These are phyloP conservation scores for Cyberlindnera samutprakarnensis DNA, from an alignment of 805 yeast species.

Conservation along the genomic window DNA sequence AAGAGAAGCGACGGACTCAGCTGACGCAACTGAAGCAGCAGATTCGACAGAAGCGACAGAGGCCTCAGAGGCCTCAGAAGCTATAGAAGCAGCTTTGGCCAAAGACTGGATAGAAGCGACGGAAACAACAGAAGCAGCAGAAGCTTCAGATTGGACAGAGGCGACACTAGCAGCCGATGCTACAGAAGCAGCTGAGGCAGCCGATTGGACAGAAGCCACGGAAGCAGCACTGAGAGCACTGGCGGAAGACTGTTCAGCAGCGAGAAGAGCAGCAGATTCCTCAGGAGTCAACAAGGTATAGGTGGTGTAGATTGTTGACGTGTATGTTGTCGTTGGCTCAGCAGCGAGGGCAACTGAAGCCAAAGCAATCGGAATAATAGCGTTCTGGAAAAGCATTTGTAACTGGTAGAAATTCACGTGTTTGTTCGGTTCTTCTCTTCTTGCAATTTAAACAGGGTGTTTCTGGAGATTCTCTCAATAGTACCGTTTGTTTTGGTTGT, in stretches of 20 bases:
- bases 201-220: conserved; percentile 13
- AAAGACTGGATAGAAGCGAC: conserved; percentile 10
- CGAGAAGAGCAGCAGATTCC: conserved; percentile 13
- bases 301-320: conserved; percentile 31
- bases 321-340: conserved; percentile 28
- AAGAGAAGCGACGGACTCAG: conserved; percentile 15
- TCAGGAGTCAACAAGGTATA: conserved; percentile 23
- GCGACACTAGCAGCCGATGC: conserved; percentile 6
- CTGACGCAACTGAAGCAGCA: conserved; percentile 11
- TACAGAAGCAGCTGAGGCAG: conserved; percentile 14
- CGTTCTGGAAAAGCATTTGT: conserved; percentile 17
- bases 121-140: conserved; percentile 7
- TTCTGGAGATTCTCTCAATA: too few species aligned
- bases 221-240: conserved; percentile 6
- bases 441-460: too few species aligned
- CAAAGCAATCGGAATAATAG: conserved; percentile 18
- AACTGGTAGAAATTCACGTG: background rate
- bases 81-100: conserved; percentile 6
- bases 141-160: conserved; percentile 6
- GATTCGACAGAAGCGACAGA: conserved; percentile 18
- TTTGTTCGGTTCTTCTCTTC: too few species aligned
- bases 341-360: conserved; percentile 27
- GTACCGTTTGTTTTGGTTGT: background rate
- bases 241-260: conserved; percentile 2
- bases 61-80: conserved; percentile 14